Evolutionary conservation across 345 rosid species (phyloP).

Genomic region (Mallotus nudiflorus): DNA sequence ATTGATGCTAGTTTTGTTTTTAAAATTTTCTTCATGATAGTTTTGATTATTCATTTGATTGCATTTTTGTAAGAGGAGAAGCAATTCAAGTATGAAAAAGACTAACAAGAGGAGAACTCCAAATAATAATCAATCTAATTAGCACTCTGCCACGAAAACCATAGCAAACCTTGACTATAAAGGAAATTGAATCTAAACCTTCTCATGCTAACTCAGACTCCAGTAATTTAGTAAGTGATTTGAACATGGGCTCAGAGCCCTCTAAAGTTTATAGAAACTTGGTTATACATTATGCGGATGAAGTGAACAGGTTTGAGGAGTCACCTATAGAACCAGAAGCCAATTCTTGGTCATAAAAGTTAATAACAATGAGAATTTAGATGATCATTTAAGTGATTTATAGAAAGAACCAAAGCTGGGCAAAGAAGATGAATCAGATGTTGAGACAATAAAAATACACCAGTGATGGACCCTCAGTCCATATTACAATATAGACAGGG

Average conservation of each 20-base stretch:
- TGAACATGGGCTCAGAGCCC: constrained; percentile 53
- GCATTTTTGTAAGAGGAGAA: constrained; percentile 20
- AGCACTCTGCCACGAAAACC: constrained; percentile 52
- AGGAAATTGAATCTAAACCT: constrained; percentile 47
- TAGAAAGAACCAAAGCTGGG: constrained; percentile 42
- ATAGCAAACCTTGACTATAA: constrained; percentile 37
- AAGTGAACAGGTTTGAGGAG: constrained; percentile 46
- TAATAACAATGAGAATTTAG: constrained; percentile 34
- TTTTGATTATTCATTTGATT: constrained; percentile 13
- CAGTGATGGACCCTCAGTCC: no score
- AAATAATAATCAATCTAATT: constrained; percentile 51
- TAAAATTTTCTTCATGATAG: constrained; percentile 10
- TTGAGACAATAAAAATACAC: constrained; percentile 50
- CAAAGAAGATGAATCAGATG: constrained; percentile 53
- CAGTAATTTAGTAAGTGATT: constrained; percentile 47
- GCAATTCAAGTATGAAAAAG: constrained; percentile 42
- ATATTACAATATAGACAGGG: no score
- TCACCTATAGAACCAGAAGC: constrained; percentile 35
- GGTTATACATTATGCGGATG: constrained; percentile 66
- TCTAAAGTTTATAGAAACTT: constrained; percentile 53
- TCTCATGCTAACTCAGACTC: no score
- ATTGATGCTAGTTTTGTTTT: constrained; percentile 3
- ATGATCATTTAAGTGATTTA: constrained; percentile 42
- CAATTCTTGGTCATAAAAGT: constrained; percentile 14
- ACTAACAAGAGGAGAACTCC: constrained; percentile 53